Evolutionary conservation across 1,284 basidiomycete species (phyloP), one percentile per base, ranked within the genome.

Genomic region (Melanopsichium pennsylvanicum): DNA sequence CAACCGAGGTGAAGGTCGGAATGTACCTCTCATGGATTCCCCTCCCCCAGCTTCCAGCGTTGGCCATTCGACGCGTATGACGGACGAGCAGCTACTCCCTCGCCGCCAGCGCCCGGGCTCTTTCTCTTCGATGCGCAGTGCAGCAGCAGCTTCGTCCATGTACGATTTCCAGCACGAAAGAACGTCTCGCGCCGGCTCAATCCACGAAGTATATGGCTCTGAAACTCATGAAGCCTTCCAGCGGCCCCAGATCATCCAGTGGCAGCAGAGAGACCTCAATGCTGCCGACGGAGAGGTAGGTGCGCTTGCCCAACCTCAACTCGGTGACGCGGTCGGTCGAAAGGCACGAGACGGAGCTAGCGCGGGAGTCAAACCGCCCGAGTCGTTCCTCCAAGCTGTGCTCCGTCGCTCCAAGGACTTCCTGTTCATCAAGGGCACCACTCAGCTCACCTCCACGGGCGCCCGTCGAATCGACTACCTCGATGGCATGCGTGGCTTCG

Each of bases 401-500:
- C 3, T 68, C 21, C 58, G 56, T 31, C 51, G 57, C 18, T 26
- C 38, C 31, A 49, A 62, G 36, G 47, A 60, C 2, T n/a, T 70
- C n/a, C 48, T 74, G 22, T 71, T 74, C 51, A 58, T 63, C 59
- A 63, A 70, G 42, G 70, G 72, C 13, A 59, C 44, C 29, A 68
- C 52, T 5, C 55, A 56, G 47, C 23, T 57, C 42, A 74, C 69
- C 31, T 68, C 72, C 46, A 67, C 64, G 4, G 72, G 72, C 33
- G 70, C 63, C 16, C 61, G 67, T 4, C 59, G 72, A 32, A 72
- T 77, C 46, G 75, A 77, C 55, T 76, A 76, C 35, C 58, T 76
- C 18, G 75, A 76, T 29, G 74, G 75, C 44, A 46, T 76, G 42
- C 57, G 74, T 44, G 75, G 75, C 5, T 76, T 77, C 27, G 75